Base-by-base conservation (phyloP, 2,329 filamentous ascomycete species). In the Exophiala dermatitidis region DNA sequence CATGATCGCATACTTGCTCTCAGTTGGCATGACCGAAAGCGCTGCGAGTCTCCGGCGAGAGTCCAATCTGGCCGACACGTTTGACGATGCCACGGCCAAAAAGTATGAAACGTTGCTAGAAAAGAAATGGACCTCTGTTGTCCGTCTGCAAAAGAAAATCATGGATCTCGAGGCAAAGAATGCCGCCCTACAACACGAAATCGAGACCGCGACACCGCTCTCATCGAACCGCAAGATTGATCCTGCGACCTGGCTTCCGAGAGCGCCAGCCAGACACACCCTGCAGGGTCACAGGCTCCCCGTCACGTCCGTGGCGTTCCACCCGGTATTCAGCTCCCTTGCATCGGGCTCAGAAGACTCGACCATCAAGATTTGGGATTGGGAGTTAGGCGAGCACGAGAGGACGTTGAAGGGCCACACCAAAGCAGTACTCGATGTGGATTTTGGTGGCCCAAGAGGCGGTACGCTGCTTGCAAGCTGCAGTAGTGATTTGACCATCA, bases 111-210 rank as follows among this genome's bases (percentile, higher is more conserved):
- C 88, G 1, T 72, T 97, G 30, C 73, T 97, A 62, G 91, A 97
- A 77, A 96, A 95, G 80, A 97, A 97, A 76, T 97, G 91, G 91
- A 97, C 91, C 19, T 93, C 89, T 65, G 86, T 97, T 30, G 90
- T 96, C 65, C 81, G 91, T 57, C 72, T 97, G 69, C 91, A 97
- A 73, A 96, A 95, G 72, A 97, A 95, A 86, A 94, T 96, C 66
- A 89, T 96, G 83, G 91, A 97, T 60, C 80, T 96, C 12, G 91
- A 96, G 72, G 81, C 85, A 52, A 82, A 83, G 66, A 86, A 84
- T 65, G 72, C 79, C 26, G 75, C 77, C 29, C 75, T 96, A 33
- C 90, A 96, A 72, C 79, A 80, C 56, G 91, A 96, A 70, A 74
- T 96, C 58, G 88, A 95, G 67, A 88, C 80, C 58, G 84, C 87